Base-by-base conservation (phyloP, 2,329 filamentous ascomycete genomes). In the Ophiocordyceps camponoti-leonardi region DNA sequence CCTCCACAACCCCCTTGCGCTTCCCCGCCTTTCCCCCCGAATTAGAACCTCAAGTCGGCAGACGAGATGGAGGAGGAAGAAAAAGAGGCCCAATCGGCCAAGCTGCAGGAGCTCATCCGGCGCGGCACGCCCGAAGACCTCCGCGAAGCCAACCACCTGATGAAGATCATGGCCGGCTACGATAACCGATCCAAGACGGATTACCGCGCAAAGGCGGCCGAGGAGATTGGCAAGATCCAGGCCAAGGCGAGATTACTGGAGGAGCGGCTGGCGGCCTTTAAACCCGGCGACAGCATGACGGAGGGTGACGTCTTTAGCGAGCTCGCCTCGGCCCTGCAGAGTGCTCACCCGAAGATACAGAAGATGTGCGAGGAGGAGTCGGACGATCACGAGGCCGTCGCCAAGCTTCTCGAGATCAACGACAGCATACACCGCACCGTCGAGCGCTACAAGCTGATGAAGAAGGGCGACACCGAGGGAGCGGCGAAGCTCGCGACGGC, bases 311-410 rank as follows among this genome's bases (percentile, higher is more conserved):
- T 81, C 19, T 81, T 78, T 52, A 75, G 88, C 69, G 92, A 98
- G 68, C 73, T 98, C 45, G 88, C 88, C 6, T 81, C 83, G 51
- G 80, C 92, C 11, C 71, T 98, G 42, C 85, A 86, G 61, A 95
- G 83, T 58, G 92, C 92, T 2, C 92, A 98, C 56, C 92, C 92
- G 10, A 98, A 98, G 68, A 96, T 98, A 52, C 90, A 96, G 61
- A 95, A 86, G 66, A 98, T 98, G 90, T 96, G 90, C 58, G 90
- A 96, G 63, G 92, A 98, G 63, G 92, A 98, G 59, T 95, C 88
- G 12, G 90, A 96, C 49, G 92, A 98, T 58, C 81, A 87, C 49
- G 92, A 95, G 66, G 92, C 92, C 6, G 92, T 98, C 6, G 85
- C 87, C 41, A 94, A 94, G 64, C 71, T 98, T 12, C 74, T 98